Evolutionary conservation across 2,329 filamentous ascomycete genomes (phyloP), one percentile per base, ranked within the genome.

Genomic region (Colletotrichum scovillei): DNA sequence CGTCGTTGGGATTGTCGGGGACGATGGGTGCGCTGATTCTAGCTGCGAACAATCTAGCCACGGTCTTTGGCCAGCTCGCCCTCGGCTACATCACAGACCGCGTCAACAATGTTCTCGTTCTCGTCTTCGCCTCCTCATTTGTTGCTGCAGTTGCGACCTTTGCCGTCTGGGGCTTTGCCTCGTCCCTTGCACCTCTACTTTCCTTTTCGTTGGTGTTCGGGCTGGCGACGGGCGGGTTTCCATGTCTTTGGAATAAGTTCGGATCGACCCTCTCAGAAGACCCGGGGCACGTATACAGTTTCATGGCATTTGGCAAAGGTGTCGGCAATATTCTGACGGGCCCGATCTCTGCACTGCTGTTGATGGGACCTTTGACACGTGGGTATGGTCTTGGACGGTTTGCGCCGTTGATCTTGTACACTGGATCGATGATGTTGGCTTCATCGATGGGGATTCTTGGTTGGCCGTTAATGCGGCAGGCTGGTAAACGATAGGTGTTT

Each of bases 201-300:
- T 75, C 86, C 0, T 92, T 91, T 76, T 84, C 87, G 4, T 78
- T 90, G 2, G 79, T 85, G 0, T 92, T 88, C 76, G 90, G 89
- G 0, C 87, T 90, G 79, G 90, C 91, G 63, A 88, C 89, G 0
- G 86, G 88, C 6, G 77, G 75, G 0, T 81, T 76, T 55, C 75
- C 74, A 0, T 74, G 78, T 6, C 67, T 79, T 0, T 79, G 76
- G 78, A 71, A 76, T 16, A 78, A 77, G 55, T 80, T 80, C 57
- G 78, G 79, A 2, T 73, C 76, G 0, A 64, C 76, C 22, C 72
- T 80, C 4, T 77, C 78, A 0, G 76, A 79, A 9, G 79, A 80
- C 55, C 79, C 79, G 0, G 75, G 74, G 8, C 75, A 74, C 0
- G 74, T 79, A 0, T 79, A 76, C 26, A 77, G 76, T 24, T 58